Base-by-base conservation (phyloP, 2,329 filamentous ascomycete genomes). In the Colletotrichum sp. region DNA sequence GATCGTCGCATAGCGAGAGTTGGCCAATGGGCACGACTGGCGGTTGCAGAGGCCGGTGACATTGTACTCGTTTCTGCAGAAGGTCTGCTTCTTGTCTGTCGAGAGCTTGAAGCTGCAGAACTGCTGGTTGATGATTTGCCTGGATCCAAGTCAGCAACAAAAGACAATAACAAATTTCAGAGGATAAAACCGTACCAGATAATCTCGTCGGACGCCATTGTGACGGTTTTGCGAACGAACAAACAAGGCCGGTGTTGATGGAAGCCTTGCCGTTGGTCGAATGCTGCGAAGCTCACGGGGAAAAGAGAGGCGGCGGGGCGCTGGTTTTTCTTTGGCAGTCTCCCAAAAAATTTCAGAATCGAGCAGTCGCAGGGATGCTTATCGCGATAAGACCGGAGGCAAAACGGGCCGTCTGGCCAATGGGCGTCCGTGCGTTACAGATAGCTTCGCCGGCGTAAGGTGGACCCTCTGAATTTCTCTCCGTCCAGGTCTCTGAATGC, bases 61-160 rank as follows among this genome's bases (percentile, higher is more conserved):
- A 84, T 98, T 98, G 90, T 96, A 94, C 86, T 96, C 96, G 86
- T 98, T 98, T 84, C 96, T 94, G 86, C 97, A 99, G 86, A 99
- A 99, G 81, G 93, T 98, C 85, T 97, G 94, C 75, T 93, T 91
- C 86, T 96, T 98, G 28, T 95, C 95, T 24, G 93, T 95, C 88
- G 92, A 98, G 79, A 99, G 89, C 84, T 98, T 98, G 90, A 96
- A 99, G 68, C 94, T 93, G 88, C 97, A 99, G 84, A 97, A 98
- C 83, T 96, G 95, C 86, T 97, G 95, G 86, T 98, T 98, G 80
- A 98, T 98, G 74, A 98, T 95, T 84, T 96, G 93, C 97, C 73
- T 75, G 9, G 4, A 5, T 34, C 2, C 18, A 30, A 10, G 64
- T 75, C 59, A 75, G 43, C 24, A 68, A 26, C 32, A 21, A 67